phyloP scores from a whole-genome alignment of 768 basidiomycete genomes.

The Mycena sanguinolenta region DNA sequence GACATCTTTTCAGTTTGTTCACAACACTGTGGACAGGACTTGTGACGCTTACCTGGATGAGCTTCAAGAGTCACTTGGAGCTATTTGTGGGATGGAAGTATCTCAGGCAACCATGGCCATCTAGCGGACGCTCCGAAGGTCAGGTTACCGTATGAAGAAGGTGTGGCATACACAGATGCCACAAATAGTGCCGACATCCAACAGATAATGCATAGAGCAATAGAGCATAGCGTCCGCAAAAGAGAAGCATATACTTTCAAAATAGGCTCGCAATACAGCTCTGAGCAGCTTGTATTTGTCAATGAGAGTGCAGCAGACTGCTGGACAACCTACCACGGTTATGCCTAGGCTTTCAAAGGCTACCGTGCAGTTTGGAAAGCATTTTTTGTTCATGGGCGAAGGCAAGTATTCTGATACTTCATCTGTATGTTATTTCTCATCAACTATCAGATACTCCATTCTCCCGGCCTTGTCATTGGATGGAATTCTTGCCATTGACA shows the following conservation, averaged over 20 bases:
- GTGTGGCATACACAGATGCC: background rate
- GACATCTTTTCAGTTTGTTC: background rate
- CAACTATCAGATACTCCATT: conserved; percentile 42
- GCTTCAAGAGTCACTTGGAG: conserved; percentile 20
- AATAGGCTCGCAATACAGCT: conserved; percentile 32
- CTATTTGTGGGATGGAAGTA: conserved; percentile 18
- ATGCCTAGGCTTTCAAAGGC: conserved; percentile 45
- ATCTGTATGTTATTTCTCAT: background rate
- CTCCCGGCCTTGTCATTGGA: conserved; percentile 51
- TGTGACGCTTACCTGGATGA: conserved; percentile 35
- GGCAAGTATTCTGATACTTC: conserved; percentile 25
- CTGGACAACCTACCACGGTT: conserved; percentile 37
- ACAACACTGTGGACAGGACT: background rate
- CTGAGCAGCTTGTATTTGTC: conserved; percentile 47
- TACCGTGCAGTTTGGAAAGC: conserved; percentile 36
- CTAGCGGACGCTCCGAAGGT: conserved; percentile 24
- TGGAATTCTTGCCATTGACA: conserved; percentile 46
- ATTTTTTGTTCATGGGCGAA: conserved; percentile 41
- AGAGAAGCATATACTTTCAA: conserved; percentile 26
- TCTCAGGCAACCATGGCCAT: conserved; percentile 32
- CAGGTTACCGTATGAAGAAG: conserved; percentile 34
- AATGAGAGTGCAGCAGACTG: conserved; percentile 49
- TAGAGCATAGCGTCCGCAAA: conserved; percentile 37
- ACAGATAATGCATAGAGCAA: conserved; percentile 30
- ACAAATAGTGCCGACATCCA: too few relatives aligned